Conservation (phyloP, 345 rosid genomes). For the Barbarea vulgaris region DNA sequence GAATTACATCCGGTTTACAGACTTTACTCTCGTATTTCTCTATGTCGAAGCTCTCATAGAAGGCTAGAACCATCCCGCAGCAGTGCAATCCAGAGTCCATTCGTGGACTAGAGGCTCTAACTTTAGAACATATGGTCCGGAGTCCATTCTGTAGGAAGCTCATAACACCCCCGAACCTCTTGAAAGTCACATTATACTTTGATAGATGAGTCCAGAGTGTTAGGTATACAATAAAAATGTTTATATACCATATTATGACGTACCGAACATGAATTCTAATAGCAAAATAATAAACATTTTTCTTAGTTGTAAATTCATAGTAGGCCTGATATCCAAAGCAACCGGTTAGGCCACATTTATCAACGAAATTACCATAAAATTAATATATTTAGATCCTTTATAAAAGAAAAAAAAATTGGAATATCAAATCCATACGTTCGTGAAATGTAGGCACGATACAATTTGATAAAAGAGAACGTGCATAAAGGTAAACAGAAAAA, state of each 20-base stretch:
- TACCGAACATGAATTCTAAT: background rate
- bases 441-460: slow-evolving; percentile 34
- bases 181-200: background rate
- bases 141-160: background rate
- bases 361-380: background rate
- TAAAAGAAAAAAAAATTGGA: background rate
- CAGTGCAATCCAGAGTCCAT: background rate
- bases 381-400: background rate
- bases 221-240: background rate
- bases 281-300: background rate
- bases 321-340: slow-evolving; percentile 16
- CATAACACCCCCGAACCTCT: background rate
- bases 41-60: background rate
- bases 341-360: slow-evolving; percentile 24
- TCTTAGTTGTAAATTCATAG: background rate
- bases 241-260: slow-evolving; percentile 1
- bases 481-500: slow-evolving; percentile 28
- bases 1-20: background rate
- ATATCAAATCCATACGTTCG: slow-evolving; percentile 19
- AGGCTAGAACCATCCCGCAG: background rate
- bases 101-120: background rate
- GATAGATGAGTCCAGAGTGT: background rate
- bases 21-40: background rate
- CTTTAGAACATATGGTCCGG: background rate
- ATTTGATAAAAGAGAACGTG: slow-evolving; percentile 35